Percentiles rank a stretch among this genome's conserved stretches.
Conservation (phyloP, 1,284 basidiomycete species). For the Tilletia horrida region DNA sequence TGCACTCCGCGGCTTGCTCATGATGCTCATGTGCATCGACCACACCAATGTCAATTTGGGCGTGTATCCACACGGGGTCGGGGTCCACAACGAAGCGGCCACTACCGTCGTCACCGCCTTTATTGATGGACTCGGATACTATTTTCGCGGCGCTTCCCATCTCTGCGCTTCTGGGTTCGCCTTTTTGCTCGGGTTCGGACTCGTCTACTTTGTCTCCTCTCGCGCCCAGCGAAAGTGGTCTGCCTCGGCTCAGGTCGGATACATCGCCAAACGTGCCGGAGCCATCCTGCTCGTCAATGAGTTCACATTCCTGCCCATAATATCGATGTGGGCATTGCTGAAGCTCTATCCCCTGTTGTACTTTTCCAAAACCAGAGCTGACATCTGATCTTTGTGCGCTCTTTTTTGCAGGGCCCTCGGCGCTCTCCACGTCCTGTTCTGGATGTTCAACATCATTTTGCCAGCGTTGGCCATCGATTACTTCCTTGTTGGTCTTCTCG, state of each 20-base stretch:
- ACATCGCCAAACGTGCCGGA: constrained; percentile 27
- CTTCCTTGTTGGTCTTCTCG: constrained; percentile 30
- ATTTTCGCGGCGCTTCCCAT: constrained; percentile 31
- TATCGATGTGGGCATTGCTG: neutral
- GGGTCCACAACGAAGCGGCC: constrained; percentile 30
- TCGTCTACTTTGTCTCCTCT: constrained; percentile 31
- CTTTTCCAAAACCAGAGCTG: no score
- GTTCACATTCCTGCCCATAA: constrained; percentile 22
- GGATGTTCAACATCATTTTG: constrained; percentile 36
- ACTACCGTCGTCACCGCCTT: constrained; percentile 26
- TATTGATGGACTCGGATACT: constrained; percentile 27
- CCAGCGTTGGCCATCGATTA: constrained; percentile 38
- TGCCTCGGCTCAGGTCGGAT: constrained; percentile 19
- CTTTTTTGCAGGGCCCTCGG: no score
- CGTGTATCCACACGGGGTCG: constrained; percentile 36
- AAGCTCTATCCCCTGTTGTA: neutral
- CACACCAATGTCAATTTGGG: constrained; percentile 34
- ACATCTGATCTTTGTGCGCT: no score
- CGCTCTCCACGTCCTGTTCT: neutral
- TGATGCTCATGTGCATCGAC: constrained; percentile 39
- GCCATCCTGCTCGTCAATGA: constrained; percentile 34
- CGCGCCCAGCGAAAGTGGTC: constrained; percentile 28
- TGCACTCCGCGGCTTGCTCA: constrained; percentile 38
- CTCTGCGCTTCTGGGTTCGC: constrained; percentile 42
- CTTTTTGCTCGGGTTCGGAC: constrained; percentile 40